phyloP scores from a whole-genome alignment of 225 moss, liverwort and hornwort genomes.

The Polytrichum commune region DNA sequence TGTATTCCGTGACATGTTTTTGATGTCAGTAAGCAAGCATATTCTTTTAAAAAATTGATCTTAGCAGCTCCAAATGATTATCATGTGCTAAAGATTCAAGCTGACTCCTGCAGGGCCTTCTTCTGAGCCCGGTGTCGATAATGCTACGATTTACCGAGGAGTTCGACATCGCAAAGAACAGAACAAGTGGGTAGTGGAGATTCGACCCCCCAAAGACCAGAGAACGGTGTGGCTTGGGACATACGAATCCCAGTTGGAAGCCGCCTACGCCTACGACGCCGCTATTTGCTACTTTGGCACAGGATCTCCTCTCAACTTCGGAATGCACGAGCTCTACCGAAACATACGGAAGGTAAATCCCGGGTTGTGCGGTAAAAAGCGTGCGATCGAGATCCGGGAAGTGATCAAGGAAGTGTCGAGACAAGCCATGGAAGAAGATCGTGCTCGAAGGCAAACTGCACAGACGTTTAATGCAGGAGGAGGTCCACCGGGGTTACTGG shows the following conservation, averaged over 20 bases:
- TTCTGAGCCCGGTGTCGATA: too few species aligned
- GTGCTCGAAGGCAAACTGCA: neutral
- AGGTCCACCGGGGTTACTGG: neutral
- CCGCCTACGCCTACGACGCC: constrained; percentile 41
- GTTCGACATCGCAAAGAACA: constrained; percentile 28
- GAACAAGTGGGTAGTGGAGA: constrained; percentile 34
- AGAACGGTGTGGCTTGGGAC: constrained; percentile 47
- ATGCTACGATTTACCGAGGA: constrained; percentile 15
- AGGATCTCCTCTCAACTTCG: constrained; percentile 21
- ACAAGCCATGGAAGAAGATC: constrained; percentile 16
- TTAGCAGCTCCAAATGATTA: too few species aligned
- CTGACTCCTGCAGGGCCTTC: neutral
- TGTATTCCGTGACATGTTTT: too few species aligned
- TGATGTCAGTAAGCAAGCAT: too few species aligned
- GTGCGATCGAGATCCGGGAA: neutral
- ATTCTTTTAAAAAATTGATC: too few species aligned
- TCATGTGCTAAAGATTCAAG: neutral
- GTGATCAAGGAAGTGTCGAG: constrained; percentile 14
- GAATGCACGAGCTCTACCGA: constrained; percentile 5
- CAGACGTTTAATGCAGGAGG: neutral
- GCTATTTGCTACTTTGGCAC: constrained; percentile 30
- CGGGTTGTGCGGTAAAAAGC: neutral
- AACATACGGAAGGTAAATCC: neutral
- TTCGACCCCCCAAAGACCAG: constrained; percentile 20
- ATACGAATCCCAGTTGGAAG: constrained; percentile 21